Base-by-base conservation (phyloP, 768 basidiomycete genomes). In the Cyclocybe aegerita region DNA sequence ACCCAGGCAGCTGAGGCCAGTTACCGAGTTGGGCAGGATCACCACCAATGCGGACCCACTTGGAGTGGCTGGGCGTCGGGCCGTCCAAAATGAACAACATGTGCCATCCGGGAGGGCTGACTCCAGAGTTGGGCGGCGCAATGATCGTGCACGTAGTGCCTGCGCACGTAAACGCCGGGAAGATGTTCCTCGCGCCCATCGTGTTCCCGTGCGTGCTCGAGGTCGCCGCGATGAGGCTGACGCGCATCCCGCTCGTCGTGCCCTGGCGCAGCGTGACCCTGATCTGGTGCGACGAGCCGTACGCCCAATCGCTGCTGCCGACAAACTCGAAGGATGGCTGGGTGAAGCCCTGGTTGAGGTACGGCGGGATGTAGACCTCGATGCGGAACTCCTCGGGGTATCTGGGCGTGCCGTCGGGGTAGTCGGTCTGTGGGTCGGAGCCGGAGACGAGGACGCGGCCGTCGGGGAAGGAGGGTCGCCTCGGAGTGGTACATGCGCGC, bases 301-400 rank as follows among this genome's bases (percentile, higher is more conserved):
- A 82, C 0, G 58, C 65, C 87, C 88, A 90, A 60, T 92, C 88
- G 9, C 74, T 79, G 49, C 72, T 63, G 0, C 74, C 56, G 39
- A 88, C 73, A 15, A 74, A 23, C 23, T 23, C 81, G 63, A 83
- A 87, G 38, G 66, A 71, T 0, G 88, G 93, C 50, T 86, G 87
- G 4, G 55, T 64, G 53, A 76, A 68, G 8, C 87, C 87, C 54
- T 79, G 68, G 54, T 70, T 82, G 52, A 92, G 78, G 67, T 96
- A 98, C 11, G 89, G 90, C 5, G 96, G 96, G 59, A 89, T 79
- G 70, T 96, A 97, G 23, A 86, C 83, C 67, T 80, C 77, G 44
- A 78, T 79, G 9, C 92, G 79, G 68, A 90, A 86, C 62, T 95
- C 90, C 55, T 93, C 84, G 0, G 85, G 82, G 59, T 82, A 87